Conservation (phyloP, 2,329 filamentous ascomycete species). For the Epichloe elymi region DNA sequence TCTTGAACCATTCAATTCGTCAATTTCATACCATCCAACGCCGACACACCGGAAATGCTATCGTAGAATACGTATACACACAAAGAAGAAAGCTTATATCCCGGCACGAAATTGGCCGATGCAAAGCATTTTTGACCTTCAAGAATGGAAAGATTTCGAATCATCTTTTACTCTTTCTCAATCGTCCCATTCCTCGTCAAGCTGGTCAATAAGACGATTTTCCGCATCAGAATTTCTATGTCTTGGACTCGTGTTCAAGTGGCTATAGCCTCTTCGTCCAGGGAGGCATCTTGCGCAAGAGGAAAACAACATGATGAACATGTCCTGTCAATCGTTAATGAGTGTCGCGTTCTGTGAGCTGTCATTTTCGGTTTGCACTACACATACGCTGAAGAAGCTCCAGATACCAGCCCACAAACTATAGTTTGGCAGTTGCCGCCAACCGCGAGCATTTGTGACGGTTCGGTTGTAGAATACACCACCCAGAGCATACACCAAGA, state of each 20-base stretch:
- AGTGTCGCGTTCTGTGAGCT: slow-evolving; percentile 13
- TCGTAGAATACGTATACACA: background rate
- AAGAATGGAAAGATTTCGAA: background rate
- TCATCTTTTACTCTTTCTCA: slow-evolving; percentile 14
- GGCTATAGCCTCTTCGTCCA: slow-evolving; percentile 51
- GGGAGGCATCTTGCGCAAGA: slow-evolving; percentile 57
- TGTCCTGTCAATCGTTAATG: slow-evolving; percentile 31
- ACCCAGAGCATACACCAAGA: slow-evolving; percentile 80
- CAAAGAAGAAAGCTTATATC: background rate
- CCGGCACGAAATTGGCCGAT: background rate
- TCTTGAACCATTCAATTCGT: background rate
- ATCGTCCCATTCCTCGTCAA: slow-evolving; percentile 96
- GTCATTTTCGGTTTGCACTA: slow-evolving; percentile 19
- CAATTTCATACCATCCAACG: background rate
- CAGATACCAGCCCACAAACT: slow-evolving; percentile 81
- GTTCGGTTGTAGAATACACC: slow-evolving; percentile 93
- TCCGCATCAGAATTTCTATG: slow-evolving; percentile 59
- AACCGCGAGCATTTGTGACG: slow-evolving; percentile 85
- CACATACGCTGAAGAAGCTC: slow-evolving; percentile 58
- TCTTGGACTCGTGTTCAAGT: slow-evolving; percentile 42
- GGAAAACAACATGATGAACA: slow-evolving; percentile 55
- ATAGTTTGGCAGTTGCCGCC: slow-evolving; percentile 92
- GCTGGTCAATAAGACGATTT: slow-evolving; percentile 85
- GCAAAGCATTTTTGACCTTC: background rate
- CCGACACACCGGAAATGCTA: background rate